Evolutionary conservation across 306 rosid genomes (phyloP).

Genomic region (Fragaria ananassa): DNA sequence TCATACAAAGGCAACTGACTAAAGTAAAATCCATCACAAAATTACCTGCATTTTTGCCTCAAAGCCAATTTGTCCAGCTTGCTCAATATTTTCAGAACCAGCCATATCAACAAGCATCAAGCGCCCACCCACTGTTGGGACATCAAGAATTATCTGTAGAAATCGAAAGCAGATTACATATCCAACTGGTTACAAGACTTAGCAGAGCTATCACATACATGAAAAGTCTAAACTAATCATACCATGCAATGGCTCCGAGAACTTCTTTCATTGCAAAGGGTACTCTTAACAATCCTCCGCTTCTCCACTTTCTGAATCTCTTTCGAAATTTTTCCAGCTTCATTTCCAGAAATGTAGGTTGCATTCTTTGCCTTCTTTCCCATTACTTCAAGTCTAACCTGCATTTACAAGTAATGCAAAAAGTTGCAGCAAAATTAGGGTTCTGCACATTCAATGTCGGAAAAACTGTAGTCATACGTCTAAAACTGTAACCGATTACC

Average conservation of each 20-base stretch:
- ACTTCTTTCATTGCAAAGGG: conserved; percentile 94
- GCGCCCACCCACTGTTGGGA: conserved; percentile 93
- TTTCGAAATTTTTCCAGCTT: conserved; percentile 92
- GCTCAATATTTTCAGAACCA: conserved; percentile 96
- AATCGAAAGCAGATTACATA: conserved; percentile 15
- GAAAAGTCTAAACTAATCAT: conserved; percentile 8
- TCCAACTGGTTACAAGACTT: background rate
- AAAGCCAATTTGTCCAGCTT: conserved; percentile 95
- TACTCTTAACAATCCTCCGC: conserved; percentile 91
- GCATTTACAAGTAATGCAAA: conserved; percentile 1
- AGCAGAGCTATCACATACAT: conserved; percentile 1
- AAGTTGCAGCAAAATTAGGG: background rate
- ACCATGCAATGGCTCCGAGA: conserved; percentile 99
- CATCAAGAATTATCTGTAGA: conserved; percentile 83
- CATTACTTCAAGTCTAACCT: conserved; percentile 98
- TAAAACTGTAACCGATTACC: background rate
- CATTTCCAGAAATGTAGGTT: conserved; percentile 84
- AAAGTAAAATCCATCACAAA: conserved; percentile 10
- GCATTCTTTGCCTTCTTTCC: conserved; percentile 99
- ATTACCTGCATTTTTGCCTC: conserved; percentile 98
- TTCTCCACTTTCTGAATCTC: conserved; percentile 99
- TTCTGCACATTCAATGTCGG: background rate
- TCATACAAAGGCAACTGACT: background rate
- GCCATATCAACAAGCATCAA: conserved; percentile 99
- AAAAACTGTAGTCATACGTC: background rate